phyloP scores from a whole-genome alignment of 345 rosid genomes.

The Euphorbia peplus region DNA sequence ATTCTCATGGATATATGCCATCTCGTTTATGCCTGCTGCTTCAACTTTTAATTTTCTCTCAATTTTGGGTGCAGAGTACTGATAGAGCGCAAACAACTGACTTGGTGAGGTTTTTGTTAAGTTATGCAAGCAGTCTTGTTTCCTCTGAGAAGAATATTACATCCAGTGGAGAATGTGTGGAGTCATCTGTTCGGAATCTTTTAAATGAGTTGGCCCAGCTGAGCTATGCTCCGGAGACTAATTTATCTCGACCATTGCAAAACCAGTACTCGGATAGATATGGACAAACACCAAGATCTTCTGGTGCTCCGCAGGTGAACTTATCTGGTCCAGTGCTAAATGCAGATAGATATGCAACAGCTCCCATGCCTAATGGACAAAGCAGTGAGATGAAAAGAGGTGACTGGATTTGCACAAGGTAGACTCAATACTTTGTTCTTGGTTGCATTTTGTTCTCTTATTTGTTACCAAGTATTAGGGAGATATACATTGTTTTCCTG shows the following conservation, averaged over 20 bases:
- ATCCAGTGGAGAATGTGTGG: constrained; percentile 41
- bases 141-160: constrained; percentile 30
- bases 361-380: constrained; percentile 37
- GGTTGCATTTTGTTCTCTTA: background rate
- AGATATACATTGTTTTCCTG: background rate
- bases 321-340: constrained; percentile 29
- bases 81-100: constrained; percentile 57
- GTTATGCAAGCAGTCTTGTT: constrained; percentile 47
- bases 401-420: constrained; percentile 93
- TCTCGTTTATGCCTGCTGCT: background rate
- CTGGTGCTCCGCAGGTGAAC: constrained; percentile 28
- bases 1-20: background rate
- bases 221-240: constrained; percentile 32
- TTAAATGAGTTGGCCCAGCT: constrained; percentile 55
- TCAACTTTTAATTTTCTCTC: background rate
- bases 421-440: constrained; percentile 9
- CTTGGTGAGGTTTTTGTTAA: constrained; percentile 73
- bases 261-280: constrained; percentile 39
- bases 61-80: constrained; percentile 37
- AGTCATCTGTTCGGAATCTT: constrained; percentile 56
- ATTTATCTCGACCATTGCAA: constrained; percentile 27
- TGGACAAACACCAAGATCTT: constrained; percentile 41
- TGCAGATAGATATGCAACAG: constrained; percentile 32
- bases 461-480: background rate
- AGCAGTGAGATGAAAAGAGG: constrained; percentile 82